Evolutionary conservation across 768 basidiomycete genomes (phyloP).

Genomic region (Leucosporidium yakuticum): DNA sequence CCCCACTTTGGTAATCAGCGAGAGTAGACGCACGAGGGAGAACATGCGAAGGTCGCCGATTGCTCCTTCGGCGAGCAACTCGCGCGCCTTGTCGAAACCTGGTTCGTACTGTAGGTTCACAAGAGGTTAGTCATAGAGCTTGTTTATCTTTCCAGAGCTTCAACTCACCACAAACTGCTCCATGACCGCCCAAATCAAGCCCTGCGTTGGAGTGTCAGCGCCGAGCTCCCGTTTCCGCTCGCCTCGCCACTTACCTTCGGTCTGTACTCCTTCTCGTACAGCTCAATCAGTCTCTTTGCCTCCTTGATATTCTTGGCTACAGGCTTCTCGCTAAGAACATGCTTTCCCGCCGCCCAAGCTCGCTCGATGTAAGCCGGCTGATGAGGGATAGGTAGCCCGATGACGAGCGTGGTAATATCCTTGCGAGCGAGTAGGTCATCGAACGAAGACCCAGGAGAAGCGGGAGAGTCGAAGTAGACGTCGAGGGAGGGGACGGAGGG

Average conservation of each 20-base stretch:
- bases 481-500: not conserved
- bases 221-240: too few relatives aligned
- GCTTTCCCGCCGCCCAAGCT: constrained; percentile 61
- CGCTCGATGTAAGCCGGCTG: constrained; percentile 64
- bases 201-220: constrained; percentile 19
- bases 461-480: not conserved
- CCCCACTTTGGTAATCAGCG: too few relatives aligned
- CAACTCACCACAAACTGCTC: not conserved
- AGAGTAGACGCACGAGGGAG: constrained; percentile 48
- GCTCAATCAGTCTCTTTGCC: constrained; percentile 60
- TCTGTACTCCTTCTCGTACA: constrained; percentile 61
- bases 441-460: not conserved
- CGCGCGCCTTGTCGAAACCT: not conserved
- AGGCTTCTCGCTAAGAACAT: constrained; percentile 83
- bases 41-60: constrained; percentile 69
- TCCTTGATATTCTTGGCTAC: constrained; percentile 63
- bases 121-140: not conserved
- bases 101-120: constrained; percentile 21
- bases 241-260: constrained; percentile 49
- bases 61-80: constrained; percentile 52
- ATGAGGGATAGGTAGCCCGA: constrained; percentile 67
- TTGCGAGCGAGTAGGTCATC: constrained; percentile 54
- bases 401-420: constrained; percentile 66
- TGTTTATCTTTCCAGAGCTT: too few relatives aligned
- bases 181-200: constrained; percentile 1